phyloP scores from a whole-genome alignment of 805 yeast species.

The Nakazawaea ishiwadae region DNA sequence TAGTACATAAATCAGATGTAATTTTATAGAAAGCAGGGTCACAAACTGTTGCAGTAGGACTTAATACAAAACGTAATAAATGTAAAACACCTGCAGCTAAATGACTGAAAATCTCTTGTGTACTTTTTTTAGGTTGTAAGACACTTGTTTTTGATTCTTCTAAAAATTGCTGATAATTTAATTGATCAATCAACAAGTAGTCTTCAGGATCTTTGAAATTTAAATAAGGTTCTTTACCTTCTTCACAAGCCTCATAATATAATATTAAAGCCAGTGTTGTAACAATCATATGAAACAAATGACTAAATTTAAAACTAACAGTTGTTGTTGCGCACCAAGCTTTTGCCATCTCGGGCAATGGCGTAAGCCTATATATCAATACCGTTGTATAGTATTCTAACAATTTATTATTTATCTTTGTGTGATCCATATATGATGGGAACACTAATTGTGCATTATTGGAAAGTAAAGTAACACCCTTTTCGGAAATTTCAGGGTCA shows the following conservation, averaged over 20 bases:
- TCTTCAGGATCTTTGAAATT: slow-evolving; percentile 2
- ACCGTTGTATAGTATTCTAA: neutral
- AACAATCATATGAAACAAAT: slow-evolving; percentile 6
- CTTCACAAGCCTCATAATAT: slow-evolving; percentile 3
- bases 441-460: slow-evolving; percentile 4
- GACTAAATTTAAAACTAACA: slow-evolving; percentile 2
- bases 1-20: neutral
- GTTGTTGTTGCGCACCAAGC: slow-evolving; percentile 2
- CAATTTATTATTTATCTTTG: slow-evolving; percentile 6
- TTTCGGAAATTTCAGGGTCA: neutral
- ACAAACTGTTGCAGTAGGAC: slow-evolving; percentile 4
- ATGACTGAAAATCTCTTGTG: neutral
- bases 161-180: slow-evolving; percentile 2
- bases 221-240: neutral
- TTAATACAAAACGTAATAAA: slow-evolving; percentile 1
- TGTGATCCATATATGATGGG: slow-evolving; percentile 8
- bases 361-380: neutral
- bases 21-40: slow-evolving; percentile 7
- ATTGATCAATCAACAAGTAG: slow-evolving; percentile 2
- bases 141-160: neutral
- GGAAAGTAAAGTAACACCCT: neutral
- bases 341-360: neutral
- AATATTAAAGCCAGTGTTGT: neutral
- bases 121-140: neutral
- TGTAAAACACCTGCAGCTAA: slow-evolving; percentile 5